Percentiles rank a stretch among this genome's conserved stretches.
Evolutionary conservation across 2,329 filamentous ascomycete genomes (phyloP).

Genomic region (Colletotrichum nymphaeae): DNA sequence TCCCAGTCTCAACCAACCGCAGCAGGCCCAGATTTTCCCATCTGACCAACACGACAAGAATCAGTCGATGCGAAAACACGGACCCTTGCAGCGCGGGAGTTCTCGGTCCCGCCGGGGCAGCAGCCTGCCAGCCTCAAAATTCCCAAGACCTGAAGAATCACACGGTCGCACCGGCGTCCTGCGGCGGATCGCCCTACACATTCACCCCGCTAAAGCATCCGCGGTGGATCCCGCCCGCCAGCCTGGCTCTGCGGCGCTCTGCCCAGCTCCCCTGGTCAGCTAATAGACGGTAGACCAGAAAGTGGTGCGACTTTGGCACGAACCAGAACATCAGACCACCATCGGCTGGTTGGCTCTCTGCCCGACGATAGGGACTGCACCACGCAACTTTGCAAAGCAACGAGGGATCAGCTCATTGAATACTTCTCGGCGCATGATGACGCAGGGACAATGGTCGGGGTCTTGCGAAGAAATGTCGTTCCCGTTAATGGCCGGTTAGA

Average conservation of each 20-base stretch:
- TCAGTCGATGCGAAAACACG: slow-evolving; percentile 20
- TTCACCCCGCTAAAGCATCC: neutral
- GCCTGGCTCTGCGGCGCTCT: neutral
- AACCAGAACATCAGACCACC: slow-evolving; percentile 31
- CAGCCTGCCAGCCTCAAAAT: too few relatives aligned
- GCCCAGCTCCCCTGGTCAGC: neutral
- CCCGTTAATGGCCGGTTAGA: too few relatives aligned
- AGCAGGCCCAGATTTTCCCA: neutral
- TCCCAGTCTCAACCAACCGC: neutral
- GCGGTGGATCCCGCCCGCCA: neutral
- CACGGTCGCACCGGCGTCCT: neutral
- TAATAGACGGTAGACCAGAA: too few relatives aligned
- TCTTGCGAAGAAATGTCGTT: too few relatives aligned
- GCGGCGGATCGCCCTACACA: neutral
- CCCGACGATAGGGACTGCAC: neutral
- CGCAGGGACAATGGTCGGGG: neutral
- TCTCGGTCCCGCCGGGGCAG: neutral
- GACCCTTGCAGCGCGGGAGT: neutral
- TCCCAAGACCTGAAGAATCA: neutral
- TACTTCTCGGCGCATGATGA: slow-evolving; percentile 32
- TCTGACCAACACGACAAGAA: neutral
- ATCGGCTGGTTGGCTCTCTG: slow-evolving; percentile 21
- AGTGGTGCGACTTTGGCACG: slow-evolving; percentile 23
- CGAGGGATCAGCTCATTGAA: slow-evolving; percentile 4
- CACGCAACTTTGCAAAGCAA: neutral